These are phyloP conservation scores for Bimuria novae-zelandiae DNA, from an alignment of 2,329 filamentous ascomycete genomes.

Conservation along the genomic window DNA sequence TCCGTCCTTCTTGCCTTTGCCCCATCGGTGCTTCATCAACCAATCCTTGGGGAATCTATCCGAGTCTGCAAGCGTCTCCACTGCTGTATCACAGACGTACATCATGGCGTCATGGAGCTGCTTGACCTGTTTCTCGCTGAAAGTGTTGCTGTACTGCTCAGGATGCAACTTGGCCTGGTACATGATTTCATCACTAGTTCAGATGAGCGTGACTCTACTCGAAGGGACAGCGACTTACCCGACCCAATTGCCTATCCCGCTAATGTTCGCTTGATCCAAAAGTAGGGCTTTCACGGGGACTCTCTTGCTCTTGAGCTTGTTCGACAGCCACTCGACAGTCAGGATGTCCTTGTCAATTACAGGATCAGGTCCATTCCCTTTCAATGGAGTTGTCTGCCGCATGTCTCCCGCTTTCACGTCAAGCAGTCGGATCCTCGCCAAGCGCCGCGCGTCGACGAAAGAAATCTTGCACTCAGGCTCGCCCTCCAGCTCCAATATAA, in stretches of 20 bases:
- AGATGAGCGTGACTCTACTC: conserved; percentile 9
- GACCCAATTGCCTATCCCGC: conserved; percentile 96
- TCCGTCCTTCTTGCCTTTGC: conserved; percentile 77
- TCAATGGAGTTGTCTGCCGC: conserved; percentile 74
- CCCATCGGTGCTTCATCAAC: conserved; percentile 86
- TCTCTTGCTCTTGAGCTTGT: conserved; percentile 73
- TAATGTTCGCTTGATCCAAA: conserved; percentile 85
- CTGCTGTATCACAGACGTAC: conserved; percentile 78
- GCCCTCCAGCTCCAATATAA: conserved; percentile 70
- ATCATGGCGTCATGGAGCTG: conserved; percentile 73
- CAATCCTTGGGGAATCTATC: conserved; percentile 84
- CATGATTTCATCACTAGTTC: conserved; percentile 74
- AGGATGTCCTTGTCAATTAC: conserved; percentile 79
- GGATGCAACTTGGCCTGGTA: conserved; percentile 90
- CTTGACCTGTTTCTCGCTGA: conserved; percentile 72
- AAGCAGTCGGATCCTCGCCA: conserved; percentile 80
- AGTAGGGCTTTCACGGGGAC: conserved; percentile 89
- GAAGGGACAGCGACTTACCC: conserved; percentile 54
- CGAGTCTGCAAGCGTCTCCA: conserved; percentile 79
- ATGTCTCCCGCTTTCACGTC: conserved; percentile 79
- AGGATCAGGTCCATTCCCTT: conserved; percentile 93
- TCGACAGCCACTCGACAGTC: conserved; percentile 74
- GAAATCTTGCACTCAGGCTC: conserved; percentile 68
- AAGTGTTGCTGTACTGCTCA: conserved; percentile 87
- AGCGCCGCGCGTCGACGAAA: conserved; percentile 81